Percentiles rank a stretch among this genome's conserved stretches.
Evolutionary conservation across 106 monocot species (phyloP).

Genomic region (Apostasia ramifera): DNA sequence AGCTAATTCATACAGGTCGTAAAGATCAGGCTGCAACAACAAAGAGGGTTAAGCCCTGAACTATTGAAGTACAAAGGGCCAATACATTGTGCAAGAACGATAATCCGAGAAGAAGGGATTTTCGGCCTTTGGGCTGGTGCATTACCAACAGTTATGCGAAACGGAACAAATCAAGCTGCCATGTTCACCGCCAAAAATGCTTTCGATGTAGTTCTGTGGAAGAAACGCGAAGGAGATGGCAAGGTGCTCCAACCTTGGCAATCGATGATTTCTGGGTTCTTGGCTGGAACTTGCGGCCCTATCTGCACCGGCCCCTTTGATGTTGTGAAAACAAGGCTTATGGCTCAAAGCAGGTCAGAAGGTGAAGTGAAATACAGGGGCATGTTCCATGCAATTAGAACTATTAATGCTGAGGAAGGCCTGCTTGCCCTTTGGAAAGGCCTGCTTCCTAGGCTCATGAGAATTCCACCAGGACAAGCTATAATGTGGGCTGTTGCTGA

Average conservation of each 20-base stretch:
- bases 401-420: constrained; percentile 77
- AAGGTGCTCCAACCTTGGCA: constrained; percentile 89
- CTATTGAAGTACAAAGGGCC: constrained; percentile 83
- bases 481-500: constrained; percentile 96
- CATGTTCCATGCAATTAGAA: constrained; percentile 82
- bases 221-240: constrained; percentile 88
- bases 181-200: constrained; percentile 95
- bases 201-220: constrained; percentile 74
- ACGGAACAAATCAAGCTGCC: constrained; percentile 92
- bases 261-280: constrained; percentile 94
- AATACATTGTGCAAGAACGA: constrained; percentile 75
- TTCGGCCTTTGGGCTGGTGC: constrained; percentile 91
- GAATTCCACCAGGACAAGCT: constrained; percentile 95
- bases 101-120: constrained; percentile 75
- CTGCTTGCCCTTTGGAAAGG: constrained; percentile 80
- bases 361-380: constrained; percentile 61
- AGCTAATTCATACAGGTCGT: constrained; percentile 55
- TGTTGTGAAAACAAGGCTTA: constrained; percentile 91
- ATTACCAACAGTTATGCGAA: constrained; percentile 89
- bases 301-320: constrained; percentile 93
- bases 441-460: constrained; percentile 89
- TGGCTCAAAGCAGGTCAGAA: constrained; percentile 71
- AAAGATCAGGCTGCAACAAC: constrained; percentile 91
- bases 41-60: constrained; percentile 61
- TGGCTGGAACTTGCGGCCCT: constrained; percentile 85